Conservation (phyloP, 2,329 filamentous ascomycete genomes). For the Aspergillus luchuensis region DNA sequence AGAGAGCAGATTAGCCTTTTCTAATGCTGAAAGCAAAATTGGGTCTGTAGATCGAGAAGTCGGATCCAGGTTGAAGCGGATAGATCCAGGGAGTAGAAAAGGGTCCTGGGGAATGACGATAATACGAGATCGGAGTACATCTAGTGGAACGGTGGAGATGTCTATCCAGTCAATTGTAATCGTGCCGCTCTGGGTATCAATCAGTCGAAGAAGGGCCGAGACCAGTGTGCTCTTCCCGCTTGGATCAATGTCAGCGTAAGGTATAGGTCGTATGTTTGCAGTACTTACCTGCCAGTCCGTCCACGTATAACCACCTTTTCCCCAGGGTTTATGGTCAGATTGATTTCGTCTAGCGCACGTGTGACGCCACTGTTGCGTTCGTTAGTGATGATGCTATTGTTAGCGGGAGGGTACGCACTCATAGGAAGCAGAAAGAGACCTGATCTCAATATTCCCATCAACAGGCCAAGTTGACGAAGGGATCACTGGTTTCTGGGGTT, state of each 20-base stretch:
- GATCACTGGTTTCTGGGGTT: neutral
- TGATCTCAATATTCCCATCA: neutral
- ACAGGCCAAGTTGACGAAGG: neutral
- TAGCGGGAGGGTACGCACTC: neutral
- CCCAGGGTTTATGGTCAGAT: neutral
- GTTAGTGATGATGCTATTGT: neutral
- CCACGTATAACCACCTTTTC: neutral
- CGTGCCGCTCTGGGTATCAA: neutral
- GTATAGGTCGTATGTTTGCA: too few species aligned
- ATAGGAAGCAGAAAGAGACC: neutral
- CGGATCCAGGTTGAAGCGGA: neutral
- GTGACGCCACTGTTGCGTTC: neutral
- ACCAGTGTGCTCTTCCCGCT: slow-evolving; percentile 1
- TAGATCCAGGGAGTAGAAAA: neutral
- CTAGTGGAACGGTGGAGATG: neutral
- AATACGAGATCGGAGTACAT: neutral
- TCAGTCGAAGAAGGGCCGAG: neutral
- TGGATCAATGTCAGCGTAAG: neutral
- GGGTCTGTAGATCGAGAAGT: neutral
- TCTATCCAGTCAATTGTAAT: neutral
- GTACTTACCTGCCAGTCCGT: neutral
- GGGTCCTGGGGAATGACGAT: slow-evolving; percentile 1
- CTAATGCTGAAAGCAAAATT: neutral
- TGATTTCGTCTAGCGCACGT: neutral
- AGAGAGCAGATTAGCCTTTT: neutral